These are phyloP conservation scores for Cryptococcus deneoformans DNA, from an alignment of 1,284 basidiomycete genomes.

Conservation along the genomic window DNA sequence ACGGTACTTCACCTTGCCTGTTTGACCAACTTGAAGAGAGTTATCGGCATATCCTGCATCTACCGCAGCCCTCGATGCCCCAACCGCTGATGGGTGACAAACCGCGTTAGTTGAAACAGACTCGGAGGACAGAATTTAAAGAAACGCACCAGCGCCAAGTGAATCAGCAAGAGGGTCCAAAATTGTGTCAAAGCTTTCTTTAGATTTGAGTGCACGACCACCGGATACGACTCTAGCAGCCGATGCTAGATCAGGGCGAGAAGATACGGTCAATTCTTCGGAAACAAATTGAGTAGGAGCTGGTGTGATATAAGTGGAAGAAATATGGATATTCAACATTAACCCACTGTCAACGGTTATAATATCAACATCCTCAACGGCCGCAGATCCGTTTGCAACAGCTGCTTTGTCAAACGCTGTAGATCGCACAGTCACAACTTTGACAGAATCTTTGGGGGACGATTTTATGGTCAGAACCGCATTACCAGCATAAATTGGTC, in stretches of 20 bases:
- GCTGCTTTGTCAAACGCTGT: slow-evolving; percentile 84
- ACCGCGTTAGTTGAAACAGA: neutral
- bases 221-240: slow-evolving; percentile 91
- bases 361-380: slow-evolving; percentile 61
- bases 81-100: slow-evolving; percentile 62
- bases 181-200: slow-evolving; percentile 84
- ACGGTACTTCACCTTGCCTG: slow-evolving; percentile 66
- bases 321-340: neutral
- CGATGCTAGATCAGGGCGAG: slow-evolving; percentile 86
- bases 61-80: slow-evolving; percentile 95
- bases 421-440: slow-evolving; percentile 94
- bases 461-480: slow-evolving; percentile 59
- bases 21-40: slow-evolving; percentile 95
- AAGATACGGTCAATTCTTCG: slow-evolving; percentile 84
- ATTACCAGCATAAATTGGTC: neutral
- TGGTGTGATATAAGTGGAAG: neutral
- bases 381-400: slow-evolving; percentile 53
- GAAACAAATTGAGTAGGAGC: slow-evolving; percentile 70
- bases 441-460: slow-evolving; percentile 63
- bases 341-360: slow-evolving; percentile 58
- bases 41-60: slow-evolving; percentile 99
- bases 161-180: slow-evolving; percentile 92
- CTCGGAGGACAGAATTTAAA: no score
- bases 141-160: slow-evolving; percentile 64
- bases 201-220: slow-evolving; percentile 91